These are phyloP conservation scores for Eremochloa ophiuroides DNA, from an alignment of 176 grass and related monocot species.

Conservation along the genomic window DNA sequence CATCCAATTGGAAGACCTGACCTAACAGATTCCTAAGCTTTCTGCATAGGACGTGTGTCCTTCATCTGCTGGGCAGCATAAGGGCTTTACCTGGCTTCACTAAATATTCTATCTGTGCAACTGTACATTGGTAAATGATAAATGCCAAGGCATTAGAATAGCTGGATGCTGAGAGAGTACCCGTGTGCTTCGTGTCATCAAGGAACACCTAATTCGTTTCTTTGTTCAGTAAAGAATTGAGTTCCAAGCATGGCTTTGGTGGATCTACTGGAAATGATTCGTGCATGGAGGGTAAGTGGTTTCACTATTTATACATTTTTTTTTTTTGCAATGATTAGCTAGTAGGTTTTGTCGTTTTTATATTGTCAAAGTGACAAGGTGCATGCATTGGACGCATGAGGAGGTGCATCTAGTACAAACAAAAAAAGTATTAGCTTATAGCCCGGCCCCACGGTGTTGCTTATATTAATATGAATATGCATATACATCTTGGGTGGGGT, in stretches of 20 bases:
- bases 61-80: background rate
- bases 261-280: background rate
- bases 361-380: background rate
- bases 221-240: background rate
- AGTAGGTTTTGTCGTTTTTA: too few relatives aligned
- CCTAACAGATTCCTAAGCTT: conserved; percentile 41
- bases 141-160: background rate
- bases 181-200: conserved; percentile 7
- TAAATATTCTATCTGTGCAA: background rate
- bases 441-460: background rate
- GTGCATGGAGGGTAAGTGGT: background rate
- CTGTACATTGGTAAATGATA: background rate
- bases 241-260: background rate
- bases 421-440: background rate
- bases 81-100: conserved; percentile 14
- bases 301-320: background rate
- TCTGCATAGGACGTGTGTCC: conserved; percentile 40
- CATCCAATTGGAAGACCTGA: conserved; percentile 16
- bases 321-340: background rate
- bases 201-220: background rate
- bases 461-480: too few relatives aligned
- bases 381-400: background rate
- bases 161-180: background rate
- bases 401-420: background rate
- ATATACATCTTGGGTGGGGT: background rate